Percentiles rank a stretch among this genome's conserved stretches.
These are phyloP conservation scores for Pleurotus cornucopiae DNA, from an alignment of 768 basidiomycete species.

Conservation along the genomic window DNA sequence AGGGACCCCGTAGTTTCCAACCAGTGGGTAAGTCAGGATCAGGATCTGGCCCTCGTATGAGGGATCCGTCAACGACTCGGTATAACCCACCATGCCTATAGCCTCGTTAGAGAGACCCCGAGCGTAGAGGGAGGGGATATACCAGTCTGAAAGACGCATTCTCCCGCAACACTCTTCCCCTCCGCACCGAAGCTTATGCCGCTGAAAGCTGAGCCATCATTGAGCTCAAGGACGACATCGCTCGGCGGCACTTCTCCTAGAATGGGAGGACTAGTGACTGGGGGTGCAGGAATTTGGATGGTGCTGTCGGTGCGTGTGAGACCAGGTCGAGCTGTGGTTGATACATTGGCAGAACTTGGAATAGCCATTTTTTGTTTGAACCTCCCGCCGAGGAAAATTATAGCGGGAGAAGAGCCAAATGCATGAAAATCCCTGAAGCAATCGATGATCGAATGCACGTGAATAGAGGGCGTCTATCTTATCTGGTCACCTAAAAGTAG, in stretches of 20 bases:
- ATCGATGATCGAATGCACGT: conserved; percentile 5
- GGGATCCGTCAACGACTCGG: conserved; percentile 96
- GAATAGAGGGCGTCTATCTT: neutral
- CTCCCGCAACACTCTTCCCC: conserved; percentile 87
- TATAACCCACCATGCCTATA: conserved; percentile 98
- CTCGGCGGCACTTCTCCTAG: conserved; percentile 25
- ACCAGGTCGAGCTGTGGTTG: neutral
- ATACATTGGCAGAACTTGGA: neutral
- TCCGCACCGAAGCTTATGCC: conserved; percentile 94
- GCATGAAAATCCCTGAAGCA: neutral
- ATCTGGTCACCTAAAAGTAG: too few relatives aligned
- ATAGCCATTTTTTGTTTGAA: neutral
- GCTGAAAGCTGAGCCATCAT: conserved; percentile 82
- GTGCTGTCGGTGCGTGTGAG: conserved; percentile 5
- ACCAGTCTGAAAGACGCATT: conserved; percentile 99
- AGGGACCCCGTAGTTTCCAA: conserved; percentile 98
- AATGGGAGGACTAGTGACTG: conserved; percentile 25
- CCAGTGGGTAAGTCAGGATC: conserved; percentile 91
- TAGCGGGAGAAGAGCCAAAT: conserved; percentile 7
- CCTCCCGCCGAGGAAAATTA: conserved; percentile 5
- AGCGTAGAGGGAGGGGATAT: conserved; percentile 22
- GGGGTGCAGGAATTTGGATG: conserved; percentile 9
- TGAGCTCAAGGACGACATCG: conserved; percentile 82
- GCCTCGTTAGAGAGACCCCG: conserved; percentile 8
- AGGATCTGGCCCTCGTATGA: conserved; percentile 99